phyloP scores from a whole-genome alignment of 345 rosid genomes.

The Microcos paniculata region DNA sequence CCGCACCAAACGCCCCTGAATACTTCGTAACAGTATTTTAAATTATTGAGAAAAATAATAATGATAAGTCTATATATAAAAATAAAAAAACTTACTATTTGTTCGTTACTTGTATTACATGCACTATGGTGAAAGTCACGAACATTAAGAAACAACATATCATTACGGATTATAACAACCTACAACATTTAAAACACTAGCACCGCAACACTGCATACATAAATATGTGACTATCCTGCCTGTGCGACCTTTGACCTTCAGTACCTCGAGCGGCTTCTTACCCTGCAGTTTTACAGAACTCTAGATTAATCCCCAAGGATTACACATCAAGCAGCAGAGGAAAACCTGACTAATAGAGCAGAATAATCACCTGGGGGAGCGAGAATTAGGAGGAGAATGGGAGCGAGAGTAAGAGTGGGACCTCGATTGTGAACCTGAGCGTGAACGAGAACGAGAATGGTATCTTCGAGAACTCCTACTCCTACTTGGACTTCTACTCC shows the following conservation, averaged over 20 bases:
- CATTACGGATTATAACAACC: not conserved
- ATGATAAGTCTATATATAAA: not conserved
- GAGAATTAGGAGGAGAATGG: conserved; percentile 23
- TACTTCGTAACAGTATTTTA: too few relatives aligned
- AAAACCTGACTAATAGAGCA: not conserved
- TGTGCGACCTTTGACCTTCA: conserved; percentile 17
- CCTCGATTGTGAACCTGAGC: conserved; percentile 14
- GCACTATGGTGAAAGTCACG: not conserved
- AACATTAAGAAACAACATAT: not conserved
- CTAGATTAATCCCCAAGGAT: conserved; percentile 7
- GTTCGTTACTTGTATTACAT: not conserved
- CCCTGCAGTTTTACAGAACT: conserved; percentile 38
- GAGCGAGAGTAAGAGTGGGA: not conserved
- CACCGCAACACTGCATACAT: not conserved
- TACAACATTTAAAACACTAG: not conserved
- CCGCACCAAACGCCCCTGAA: too few relatives aligned
- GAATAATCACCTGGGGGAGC: conserved; percentile 66
- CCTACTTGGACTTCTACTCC: conserved; percentile 52
- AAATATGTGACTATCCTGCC: not conserved
- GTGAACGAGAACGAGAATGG: conserved; percentile 39
- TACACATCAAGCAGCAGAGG: not conserved
- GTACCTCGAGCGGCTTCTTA: conserved; percentile 67
- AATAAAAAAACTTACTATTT: too few relatives aligned
- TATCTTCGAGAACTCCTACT: conserved; percentile 54
- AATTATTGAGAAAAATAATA: too few relatives aligned